Conservation (phyloP, 2,329 filamentous ascomycete species). For the Nannizzia gypsea region DNA sequence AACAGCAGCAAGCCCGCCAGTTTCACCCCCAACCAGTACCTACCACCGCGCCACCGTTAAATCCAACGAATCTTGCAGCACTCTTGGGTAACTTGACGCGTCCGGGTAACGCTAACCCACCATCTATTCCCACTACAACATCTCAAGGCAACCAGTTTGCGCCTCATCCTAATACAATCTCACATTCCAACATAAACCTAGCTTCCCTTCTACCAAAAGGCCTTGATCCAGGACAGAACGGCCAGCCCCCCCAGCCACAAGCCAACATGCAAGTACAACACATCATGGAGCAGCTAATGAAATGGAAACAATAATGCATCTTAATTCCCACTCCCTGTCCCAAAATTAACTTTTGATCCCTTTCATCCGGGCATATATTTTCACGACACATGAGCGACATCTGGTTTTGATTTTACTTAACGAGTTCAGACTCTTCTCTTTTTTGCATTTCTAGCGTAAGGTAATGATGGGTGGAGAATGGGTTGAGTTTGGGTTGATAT, state of each 20-base stretch:
- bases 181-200: conserved; percentile 27
- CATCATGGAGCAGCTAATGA: conserved; percentile 37
- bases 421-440: not conserved
- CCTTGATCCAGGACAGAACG: not conserved
- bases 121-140: not conserved
- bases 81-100: conserved; percentile 12
- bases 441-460: not conserved
- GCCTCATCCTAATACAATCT: conserved; percentile 18
- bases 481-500: not conserved
- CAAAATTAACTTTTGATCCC: not conserved
- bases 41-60: conserved; percentile 3
- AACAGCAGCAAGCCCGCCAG: conserved; percentile 24
- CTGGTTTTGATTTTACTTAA: not conserved
- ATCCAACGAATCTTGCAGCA: conserved; percentile 19
- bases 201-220: conserved; percentile 28
- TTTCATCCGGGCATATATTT: not conserved
- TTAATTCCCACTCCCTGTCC: not conserved
- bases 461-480: not conserved
- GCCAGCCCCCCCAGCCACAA: conserved; percentile 9
- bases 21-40: conserved; percentile 24
- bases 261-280: conserved; percentile 34
- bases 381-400: not conserved
- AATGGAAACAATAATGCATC: conserved; percentile 26
- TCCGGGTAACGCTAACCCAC: conserved; percentile 7
- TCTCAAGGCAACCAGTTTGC: not conserved